Evolutionary conservation across 208 protist species (phyloP), one percentile per base, ranked within the genome.

Genomic region (Wallacemonas sp.): DNA sequence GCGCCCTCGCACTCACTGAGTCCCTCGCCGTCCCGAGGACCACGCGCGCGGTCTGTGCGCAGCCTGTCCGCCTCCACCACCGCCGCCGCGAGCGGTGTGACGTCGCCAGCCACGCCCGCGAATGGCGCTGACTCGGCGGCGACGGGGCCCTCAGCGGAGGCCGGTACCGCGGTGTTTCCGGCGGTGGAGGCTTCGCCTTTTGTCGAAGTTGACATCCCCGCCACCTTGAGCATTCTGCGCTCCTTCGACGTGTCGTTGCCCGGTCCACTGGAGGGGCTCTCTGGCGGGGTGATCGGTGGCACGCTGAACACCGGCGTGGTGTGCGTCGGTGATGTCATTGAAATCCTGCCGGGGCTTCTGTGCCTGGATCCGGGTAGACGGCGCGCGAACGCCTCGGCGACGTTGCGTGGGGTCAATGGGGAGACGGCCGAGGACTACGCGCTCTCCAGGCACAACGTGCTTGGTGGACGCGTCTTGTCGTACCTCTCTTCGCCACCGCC

Each of bases 171-270:
- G n/a, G n/a, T n/a, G n/a, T n/a, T n/a, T n/a, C n/a, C n/a, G n/a
- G n/a, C n/a, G n/a, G n/a, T n/a, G n/a, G n/a, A 6, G 17, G 42
- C 13, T 12, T 41, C 36, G 15, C 15, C 42, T 24, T 48, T 8
- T 4, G 5, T 5, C 42, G 42, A 48, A 8, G 9, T 5, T 53
- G 21, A 3, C 19, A 8, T n/a, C n/a, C n/a, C n/a, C n/a, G 45
- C 50, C 1, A 57, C 50, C 12, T 1, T 99, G 78, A 99, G 99
- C 38, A 95, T 99, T n/a, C 99, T 99, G 71, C 97, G 99, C 65
- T 99, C 98, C 45, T 99, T 99, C 73, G 99, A 99, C 80, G 95
- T 99, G 37, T 99, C 99, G 85, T 99, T 99, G 81, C 98, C 99
- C 32, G 98, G 98, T 37, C 86, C 95, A 45, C 93, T 99, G 19